Base-by-base conservation (phyloP, 257 asterid genomes). In the Rhazya stricta region DNA sequence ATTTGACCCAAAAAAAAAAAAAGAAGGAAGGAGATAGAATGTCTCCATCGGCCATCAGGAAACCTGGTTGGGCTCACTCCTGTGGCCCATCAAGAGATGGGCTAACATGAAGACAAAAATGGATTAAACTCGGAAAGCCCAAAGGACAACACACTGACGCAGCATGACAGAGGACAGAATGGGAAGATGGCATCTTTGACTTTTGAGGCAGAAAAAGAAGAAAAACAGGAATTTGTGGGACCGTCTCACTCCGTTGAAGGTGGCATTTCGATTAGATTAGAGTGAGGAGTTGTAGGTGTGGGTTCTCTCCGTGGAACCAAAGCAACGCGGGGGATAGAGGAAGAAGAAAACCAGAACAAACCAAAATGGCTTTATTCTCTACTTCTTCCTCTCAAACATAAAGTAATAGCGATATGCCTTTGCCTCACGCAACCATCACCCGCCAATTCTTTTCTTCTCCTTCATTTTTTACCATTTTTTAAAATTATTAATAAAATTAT, bases 221-320 rank as follows among this genome's bases (percentile, higher is more conserved):
- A n/a, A n/a, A n/a, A n/a, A n/a, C n/a, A n/a, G n/a, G n/a, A 48
- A 48, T 13, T 48, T 3, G 23, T 13, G 60, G 77, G 57, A 25
- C 18, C 76, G 19, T 1, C 46, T 36, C 34, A 8, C 37, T 7
- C 15, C 15, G 1, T 10, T 27, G 46, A 2, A 13, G 42, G 68
- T 34, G 34, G 27, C 65, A n/a, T 4, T 57, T 30, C 11, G 37
- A 60, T 60, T 27, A 16, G 70, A 25, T 36, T 43, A 32, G 56
- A 18, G 48, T 36, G 45, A 16, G 36, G 12, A 23, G 41, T 37
- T 6, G n/a, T 74, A 36, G 16, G 18, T 51, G 5, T 23, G 76
- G 79, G 71, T 77, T 74, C 78, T 76, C 78, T 75, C 81, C 82
- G 80, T 80, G 84, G 76, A 77, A 61, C 58, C 73, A 78, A 80